Evolutionary conservation across 176 grass and related monocot species (phyloP).

Genomic region (Ampelocalamus luodianensis): DNA sequence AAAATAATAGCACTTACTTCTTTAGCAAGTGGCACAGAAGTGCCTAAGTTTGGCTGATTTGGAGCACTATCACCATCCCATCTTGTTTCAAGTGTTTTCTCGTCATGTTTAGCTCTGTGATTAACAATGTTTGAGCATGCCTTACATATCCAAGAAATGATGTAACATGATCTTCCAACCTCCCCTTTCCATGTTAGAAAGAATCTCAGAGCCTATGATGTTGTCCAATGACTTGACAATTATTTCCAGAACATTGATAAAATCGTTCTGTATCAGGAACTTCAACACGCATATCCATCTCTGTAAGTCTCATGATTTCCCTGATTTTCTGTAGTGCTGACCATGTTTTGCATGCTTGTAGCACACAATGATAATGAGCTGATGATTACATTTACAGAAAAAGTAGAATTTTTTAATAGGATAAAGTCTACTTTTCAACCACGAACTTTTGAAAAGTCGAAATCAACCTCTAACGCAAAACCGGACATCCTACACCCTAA

Average conservation of each 20-base stretch:
- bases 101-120: slow-evolving; percentile 43
- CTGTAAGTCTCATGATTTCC: slow-evolving; percentile 19
- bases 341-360: neutral
- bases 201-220: slow-evolving; percentile 52
- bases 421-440: too few species aligned
- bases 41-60: slow-evolving; percentile 26
- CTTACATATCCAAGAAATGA: slow-evolving; percentile 61
- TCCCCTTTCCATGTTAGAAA: slow-evolving; percentile 65
- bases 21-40: slow-evolving; percentile 37
- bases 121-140: slow-evolving; percentile 56
- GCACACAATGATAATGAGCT: neutral
- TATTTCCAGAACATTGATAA: slow-evolving; percentile 69
- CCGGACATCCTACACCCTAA: too few species aligned
- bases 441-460: too few species aligned
- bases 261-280: slow-evolving; percentile 69
- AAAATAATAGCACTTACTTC: slow-evolving; percentile 62
- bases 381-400: slow-evolving; percentile 21
- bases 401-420: slow-evolving; percentile 34
- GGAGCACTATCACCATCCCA: slow-evolving; percentile 33
- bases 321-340: slow-evolving; percentile 24
- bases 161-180: slow-evolving; percentile 60
- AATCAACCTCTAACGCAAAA: too few species aligned
- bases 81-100: slow-evolving; percentile 33
- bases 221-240: slow-evolving; percentile 65
- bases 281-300: slow-evolving; percentile 71